A percentile compares a stretch with the other conserved stretches of the same genome.
These are phyloP conservation scores for Magnolia officinalis DNA, from an alignment of 164 flowering plant species.

Conservation along the genomic window DNA sequence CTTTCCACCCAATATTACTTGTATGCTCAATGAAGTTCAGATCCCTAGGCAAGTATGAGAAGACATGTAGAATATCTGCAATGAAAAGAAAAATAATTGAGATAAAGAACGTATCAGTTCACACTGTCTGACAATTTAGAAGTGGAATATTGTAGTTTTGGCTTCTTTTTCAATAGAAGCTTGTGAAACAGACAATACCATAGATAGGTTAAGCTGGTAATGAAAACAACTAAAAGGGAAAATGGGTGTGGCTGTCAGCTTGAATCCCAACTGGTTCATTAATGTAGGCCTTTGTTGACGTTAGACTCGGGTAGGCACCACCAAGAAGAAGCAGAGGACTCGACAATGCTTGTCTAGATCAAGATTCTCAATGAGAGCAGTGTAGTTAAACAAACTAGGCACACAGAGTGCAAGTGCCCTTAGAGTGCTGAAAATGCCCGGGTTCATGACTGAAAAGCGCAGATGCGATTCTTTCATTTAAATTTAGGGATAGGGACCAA, in stretches of 20 bases:
- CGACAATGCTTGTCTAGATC: background rate
- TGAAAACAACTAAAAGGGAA: too few relatives aligned
- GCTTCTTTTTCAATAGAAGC: background rate
- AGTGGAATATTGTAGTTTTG: background rate
- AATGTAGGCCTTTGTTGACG: too few relatives aligned
- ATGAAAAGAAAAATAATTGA: background rate
- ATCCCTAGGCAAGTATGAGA: slow-evolving; percentile 80
- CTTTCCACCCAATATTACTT: slow-evolving; percentile 83
- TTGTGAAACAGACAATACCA: background rate
- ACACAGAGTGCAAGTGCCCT: background rate
- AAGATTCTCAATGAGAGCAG: background rate
- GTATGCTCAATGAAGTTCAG: slow-evolving; percentile 89
- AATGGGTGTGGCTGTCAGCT: too few relatives aligned
- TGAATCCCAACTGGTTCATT: too few relatives aligned
- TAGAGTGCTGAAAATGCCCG: too few relatives aligned
- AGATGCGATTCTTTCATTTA: too few relatives aligned
- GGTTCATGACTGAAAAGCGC: too few relatives aligned
- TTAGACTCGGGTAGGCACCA: too few relatives aligned
- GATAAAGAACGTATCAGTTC: background rate
- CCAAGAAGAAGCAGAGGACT: background rate
- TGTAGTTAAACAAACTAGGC: background rate
- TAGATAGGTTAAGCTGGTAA: background rate
- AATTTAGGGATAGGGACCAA: too few relatives aligned
- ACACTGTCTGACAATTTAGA: background rate
- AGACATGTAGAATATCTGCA: slow-evolving; percentile 71